A percentile compares a stretch with the other conserved stretches of the same genome.
phyloP scores from a whole-genome alignment of 352 stramenopile genomes.

The Phytopythium sindhum region DNA sequence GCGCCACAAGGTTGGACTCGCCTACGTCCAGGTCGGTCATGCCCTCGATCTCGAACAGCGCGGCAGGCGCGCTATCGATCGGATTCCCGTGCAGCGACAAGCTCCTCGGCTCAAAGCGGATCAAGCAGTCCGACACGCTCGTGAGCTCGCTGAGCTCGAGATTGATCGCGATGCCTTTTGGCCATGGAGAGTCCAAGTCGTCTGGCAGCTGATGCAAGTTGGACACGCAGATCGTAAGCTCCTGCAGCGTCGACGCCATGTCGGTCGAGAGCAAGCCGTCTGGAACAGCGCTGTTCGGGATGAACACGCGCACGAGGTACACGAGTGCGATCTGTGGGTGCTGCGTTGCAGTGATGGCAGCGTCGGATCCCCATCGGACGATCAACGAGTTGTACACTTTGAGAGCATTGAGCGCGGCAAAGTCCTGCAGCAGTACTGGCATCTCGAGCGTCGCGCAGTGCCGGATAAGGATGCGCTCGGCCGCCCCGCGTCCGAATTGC shows the following conservation, averaged over 20 bases:
- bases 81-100: conserved; percentile 22
- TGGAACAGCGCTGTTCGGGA: conserved; percentile 27
- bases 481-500: conserved; percentile 17
- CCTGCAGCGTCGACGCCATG: conserved; percentile 12
- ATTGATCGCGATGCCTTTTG: conserved; percentile 24
- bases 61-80: conserved; percentile 12
- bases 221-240: conserved; percentile 28
- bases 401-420: conserved; percentile 20
- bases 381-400: conserved; percentile 41
- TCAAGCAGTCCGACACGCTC: conserved; percentile 6
- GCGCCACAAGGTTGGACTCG: conserved; percentile 8
- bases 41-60: conserved; percentile 19
- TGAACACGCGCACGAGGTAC: conserved; percentile 21
- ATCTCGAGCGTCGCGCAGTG: conserved; percentile 30
- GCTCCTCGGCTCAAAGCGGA: conserved; percentile 13
- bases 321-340: conserved; percentile 28
- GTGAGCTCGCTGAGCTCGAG: conserved; percentile 21
- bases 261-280: conserved; percentile 11
- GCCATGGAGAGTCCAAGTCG: conserved; percentile 34
- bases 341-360: conserved; percentile 18
- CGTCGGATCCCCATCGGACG: conserved; percentile 16
- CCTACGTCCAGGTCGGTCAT: conserved; percentile 17
- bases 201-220: conserved; percentile 34
- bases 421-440: conserved; percentile 19
- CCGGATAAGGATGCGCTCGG: conserved; percentile 23